Percentiles rank a stretch among this genome's conserved stretches.
Conservation (phyloP, 2,329 filamentous ascomycete species). For the Allantophomopsis lycopodina region DNA sequence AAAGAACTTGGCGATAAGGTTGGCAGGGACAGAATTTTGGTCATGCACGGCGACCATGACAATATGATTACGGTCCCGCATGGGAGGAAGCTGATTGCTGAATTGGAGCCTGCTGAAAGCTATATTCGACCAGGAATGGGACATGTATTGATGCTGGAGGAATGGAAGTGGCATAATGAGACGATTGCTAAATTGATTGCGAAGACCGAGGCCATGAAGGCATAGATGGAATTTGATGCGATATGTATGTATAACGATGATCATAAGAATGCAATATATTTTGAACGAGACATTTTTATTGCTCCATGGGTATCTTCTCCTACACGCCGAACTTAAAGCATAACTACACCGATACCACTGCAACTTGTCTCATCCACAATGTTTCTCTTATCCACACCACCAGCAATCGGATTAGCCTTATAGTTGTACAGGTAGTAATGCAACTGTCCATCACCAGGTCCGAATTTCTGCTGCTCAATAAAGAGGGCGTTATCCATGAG, state of each 20-base stretch:
- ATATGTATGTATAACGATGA: background rate
- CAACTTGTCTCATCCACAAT: conserved; percentile 62
- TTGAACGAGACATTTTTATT: too few relatives aligned
- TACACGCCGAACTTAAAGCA: conserved; percentile 36
- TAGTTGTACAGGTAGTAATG: conserved; percentile 99
- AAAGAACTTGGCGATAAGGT: conserved; percentile 50
- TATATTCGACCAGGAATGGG: conserved; percentile 57
- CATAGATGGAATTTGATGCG: background rate
- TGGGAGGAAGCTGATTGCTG: conserved; percentile 51
- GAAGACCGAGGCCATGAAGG: conserved; percentile 8
- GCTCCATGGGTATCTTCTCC: background rate
- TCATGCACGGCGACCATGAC: conserved; percentile 65
- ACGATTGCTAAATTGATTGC: conserved; percentile 30
- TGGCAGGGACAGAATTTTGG: conserved; percentile 59
- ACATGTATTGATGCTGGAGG: conserved; percentile 64
- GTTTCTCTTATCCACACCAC: conserved; percentile 73
- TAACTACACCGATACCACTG: conserved; percentile 82
- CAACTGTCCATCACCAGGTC: conserved; percentile 82
- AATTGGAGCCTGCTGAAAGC: conserved; percentile 45
- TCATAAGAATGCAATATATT: background rate
- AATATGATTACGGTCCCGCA: conserved; percentile 66
- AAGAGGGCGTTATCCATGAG: conserved; percentile 91
- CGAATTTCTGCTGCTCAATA: conserved; percentile 88
- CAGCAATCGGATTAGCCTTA: conserved; percentile 69
- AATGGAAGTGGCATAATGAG: conserved; percentile 52